These are phyloP conservation scores for Rhodotorula glutinis DNA, from an alignment of 1,284 basidiomycete genomes.

Conservation along the genomic window DNA sequence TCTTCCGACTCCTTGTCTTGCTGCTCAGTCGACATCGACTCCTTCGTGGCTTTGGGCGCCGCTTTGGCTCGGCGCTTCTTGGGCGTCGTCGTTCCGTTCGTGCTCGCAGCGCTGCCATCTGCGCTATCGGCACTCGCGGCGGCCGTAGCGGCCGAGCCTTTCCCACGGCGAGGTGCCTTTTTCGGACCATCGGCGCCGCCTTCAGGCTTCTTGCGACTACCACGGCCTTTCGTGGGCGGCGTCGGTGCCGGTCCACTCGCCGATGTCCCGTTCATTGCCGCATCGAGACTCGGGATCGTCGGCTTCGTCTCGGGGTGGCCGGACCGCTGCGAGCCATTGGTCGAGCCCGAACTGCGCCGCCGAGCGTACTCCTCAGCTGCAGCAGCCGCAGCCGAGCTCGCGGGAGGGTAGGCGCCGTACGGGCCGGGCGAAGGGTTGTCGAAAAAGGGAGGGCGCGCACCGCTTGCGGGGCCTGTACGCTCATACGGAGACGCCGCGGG, in stretches of 20 bases:
- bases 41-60: conserved; percentile 10
- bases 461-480: background rate
- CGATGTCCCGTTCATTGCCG: background rate
- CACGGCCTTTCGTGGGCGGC: conserved; percentile 11
- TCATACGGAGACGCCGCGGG: background rate
- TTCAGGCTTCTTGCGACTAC: conserved; percentile 21
- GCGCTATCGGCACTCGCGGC: background rate
- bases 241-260: background rate
- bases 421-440: conserved; percentile 18
- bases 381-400: background rate
- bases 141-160: background rate
- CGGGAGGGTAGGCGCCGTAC: conserved; percentile 15
- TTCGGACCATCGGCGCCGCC: conserved; percentile 16
- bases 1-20: conserved; percentile 27
- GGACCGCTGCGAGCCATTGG: conserved; percentile 10
- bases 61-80: conserved; percentile 21
- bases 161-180: conserved; percentile 11
- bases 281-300: background rate
- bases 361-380: conserved; percentile 15
- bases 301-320: conserved; percentile 1
- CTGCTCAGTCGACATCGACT: conserved; percentile 5
- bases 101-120: background rate
- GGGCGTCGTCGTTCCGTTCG: conserved; percentile 10
- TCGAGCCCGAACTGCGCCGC: conserved; percentile 25
- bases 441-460: conserved; percentile 6